These are phyloP conservation scores for Hypoxylon intermedium DNA, from an alignment of 495 filamentous ascomycete species.

Conservation along the genomic window DNA sequence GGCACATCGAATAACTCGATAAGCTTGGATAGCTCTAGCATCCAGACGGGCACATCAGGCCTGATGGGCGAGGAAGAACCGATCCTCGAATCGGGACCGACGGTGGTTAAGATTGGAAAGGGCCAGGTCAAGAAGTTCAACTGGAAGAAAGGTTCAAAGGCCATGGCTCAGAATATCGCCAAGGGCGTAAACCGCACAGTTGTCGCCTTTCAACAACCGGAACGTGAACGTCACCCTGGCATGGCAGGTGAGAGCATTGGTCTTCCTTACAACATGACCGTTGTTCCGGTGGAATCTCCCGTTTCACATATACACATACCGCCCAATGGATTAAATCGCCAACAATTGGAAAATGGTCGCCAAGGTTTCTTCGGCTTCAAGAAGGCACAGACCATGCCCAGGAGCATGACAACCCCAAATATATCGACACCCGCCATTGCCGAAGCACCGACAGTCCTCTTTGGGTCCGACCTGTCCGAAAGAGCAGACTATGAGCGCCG, in stretches of 20 bases:
- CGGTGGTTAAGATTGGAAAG: constrained; percentile 91
- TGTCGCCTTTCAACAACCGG: constrained; percentile 59
- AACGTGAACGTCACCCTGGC: constrained; percentile 58
- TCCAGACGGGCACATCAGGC: constrained; percentile 63
- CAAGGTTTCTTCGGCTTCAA: constrained; percentile 81
- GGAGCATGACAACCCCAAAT: constrained; percentile 63
- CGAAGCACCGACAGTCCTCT: constrained; percentile 70
- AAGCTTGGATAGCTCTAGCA: constrained; percentile 58
- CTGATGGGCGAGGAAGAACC: constrained; percentile 70
- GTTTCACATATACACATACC: constrained; percentile 32
- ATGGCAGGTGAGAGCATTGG: constrained; percentile 63
- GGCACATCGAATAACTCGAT: constrained; percentile 74
- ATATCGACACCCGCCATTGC: constrained; percentile 55
- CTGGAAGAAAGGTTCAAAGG: constrained; percentile 96
- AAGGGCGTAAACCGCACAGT: constrained; percentile 90
- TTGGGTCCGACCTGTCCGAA: constrained; percentile 87
- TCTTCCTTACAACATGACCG: constrained; percentile 67
- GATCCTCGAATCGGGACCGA: constrained; percentile 76
- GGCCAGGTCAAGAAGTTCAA: constrained; percentile 94
- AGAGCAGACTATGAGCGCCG: constrained; percentile 89
- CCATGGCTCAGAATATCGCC: constrained; percentile 88
- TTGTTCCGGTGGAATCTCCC: constrained; percentile 56
- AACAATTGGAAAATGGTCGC: constrained; percentile 61
- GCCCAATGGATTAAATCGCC: constrained; percentile 40
- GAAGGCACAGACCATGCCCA: constrained; percentile 55